Evolutionary conservation across 2,329 filamentous ascomycete species (phyloP).

Genomic region (Sordariomycetes sp.): DNA sequence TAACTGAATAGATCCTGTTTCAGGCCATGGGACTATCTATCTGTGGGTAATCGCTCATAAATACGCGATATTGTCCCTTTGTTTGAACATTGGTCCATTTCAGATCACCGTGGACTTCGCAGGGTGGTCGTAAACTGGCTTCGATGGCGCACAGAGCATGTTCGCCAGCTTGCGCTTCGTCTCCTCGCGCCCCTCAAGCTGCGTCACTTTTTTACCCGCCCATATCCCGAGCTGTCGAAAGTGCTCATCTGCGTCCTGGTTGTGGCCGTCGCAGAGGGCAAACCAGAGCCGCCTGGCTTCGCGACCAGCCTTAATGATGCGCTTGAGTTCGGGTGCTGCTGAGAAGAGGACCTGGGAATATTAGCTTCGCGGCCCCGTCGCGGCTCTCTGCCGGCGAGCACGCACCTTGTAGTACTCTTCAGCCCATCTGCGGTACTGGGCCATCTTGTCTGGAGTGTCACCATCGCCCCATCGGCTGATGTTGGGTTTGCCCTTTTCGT

Average conservation of each 20-base stretch:
- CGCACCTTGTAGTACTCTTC: slow-evolving; percentile 12
- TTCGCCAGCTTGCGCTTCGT: too few species aligned
- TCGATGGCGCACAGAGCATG: too few species aligned
- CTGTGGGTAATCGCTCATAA: too few species aligned
- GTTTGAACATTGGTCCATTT: too few species aligned
- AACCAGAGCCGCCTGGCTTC: slow-evolving; percentile 19
- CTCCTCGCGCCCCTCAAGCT: too few species aligned
- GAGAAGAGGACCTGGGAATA: slow-evolving; percentile 6
- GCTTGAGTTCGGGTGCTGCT: slow-evolving; percentile 10
- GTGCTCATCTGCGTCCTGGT: not conserved
- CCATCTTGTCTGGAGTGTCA: slow-evolving; percentile 6
- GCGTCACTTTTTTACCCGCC: not conserved
- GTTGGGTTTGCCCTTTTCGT: slow-evolving; percentile 11
- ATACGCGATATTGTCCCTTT: too few species aligned
- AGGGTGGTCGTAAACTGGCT: too few species aligned
- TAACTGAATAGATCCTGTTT: too few species aligned
- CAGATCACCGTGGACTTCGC: too few species aligned
- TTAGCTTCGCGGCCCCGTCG: not conserved
- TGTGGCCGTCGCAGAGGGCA: slow-evolving; percentile 7
- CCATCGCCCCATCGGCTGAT: slow-evolving; percentile 10
- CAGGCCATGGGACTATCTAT: too few species aligned
- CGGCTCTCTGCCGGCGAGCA: not conserved
- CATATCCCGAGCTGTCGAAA: slow-evolving; percentile 1
- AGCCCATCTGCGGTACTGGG: slow-evolving; percentile 11
- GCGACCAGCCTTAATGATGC: slow-evolving; percentile 12